Evolutionary conservation across 805 yeast species (phyloP).

Genomic region (Sugiyamaella chiloensis): DNA sequence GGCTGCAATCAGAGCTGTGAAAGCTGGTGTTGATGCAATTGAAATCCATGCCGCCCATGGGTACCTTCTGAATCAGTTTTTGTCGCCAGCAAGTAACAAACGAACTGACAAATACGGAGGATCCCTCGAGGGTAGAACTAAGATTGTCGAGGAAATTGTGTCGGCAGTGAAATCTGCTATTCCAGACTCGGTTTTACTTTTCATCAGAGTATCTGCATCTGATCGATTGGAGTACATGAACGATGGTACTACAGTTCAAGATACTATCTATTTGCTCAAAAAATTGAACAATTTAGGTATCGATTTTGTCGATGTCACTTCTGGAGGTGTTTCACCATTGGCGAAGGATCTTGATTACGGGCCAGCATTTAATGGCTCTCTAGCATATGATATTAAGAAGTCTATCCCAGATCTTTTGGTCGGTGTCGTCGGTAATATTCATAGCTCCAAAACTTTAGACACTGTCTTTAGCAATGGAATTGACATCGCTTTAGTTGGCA

Average conservation of each 20-base stretch:
- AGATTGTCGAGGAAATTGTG: slow-evolving; percentile 46
- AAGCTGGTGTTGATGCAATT: slow-evolving; percentile 59
- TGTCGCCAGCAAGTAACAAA: slow-evolving; percentile 44
- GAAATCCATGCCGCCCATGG: slow-evolving; percentile 67
- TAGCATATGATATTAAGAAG: slow-evolving; percentile 42
- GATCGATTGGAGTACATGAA: slow-evolving; percentile 35
- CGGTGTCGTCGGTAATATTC: slow-evolving; percentile 49
- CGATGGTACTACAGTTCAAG: slow-evolving; percentile 41
- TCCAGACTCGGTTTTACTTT: slow-evolving; percentile 44
- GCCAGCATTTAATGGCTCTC: slow-evolving; percentile 39
- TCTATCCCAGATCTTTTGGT: slow-evolving; percentile 45
- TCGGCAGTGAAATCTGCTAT: slow-evolving; percentile 41
- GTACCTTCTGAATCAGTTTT: slow-evolving; percentile 47
- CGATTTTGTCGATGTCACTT: slow-evolving; percentile 51
- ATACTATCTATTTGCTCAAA: slow-evolving; percentile 34
- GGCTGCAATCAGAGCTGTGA: slow-evolving; percentile 52
- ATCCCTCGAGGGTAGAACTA: slow-evolving; percentile 51
- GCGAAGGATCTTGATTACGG: slow-evolving; percentile 32
- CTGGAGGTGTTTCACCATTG: slow-evolving; percentile 47
- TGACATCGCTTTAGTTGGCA: slow-evolving; percentile 49
- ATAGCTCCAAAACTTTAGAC: slow-evolving; percentile 38
- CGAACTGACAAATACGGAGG: slow-evolving; percentile 65
- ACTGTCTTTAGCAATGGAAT: slow-evolving; percentile 40
- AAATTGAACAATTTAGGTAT: slow-evolving; percentile 34
- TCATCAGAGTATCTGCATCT: slow-evolving; percentile 46